Evolutionary conservation across 495 filamentous ascomycete species (phyloP).

Genomic region (Tuber magnatum): DNA sequence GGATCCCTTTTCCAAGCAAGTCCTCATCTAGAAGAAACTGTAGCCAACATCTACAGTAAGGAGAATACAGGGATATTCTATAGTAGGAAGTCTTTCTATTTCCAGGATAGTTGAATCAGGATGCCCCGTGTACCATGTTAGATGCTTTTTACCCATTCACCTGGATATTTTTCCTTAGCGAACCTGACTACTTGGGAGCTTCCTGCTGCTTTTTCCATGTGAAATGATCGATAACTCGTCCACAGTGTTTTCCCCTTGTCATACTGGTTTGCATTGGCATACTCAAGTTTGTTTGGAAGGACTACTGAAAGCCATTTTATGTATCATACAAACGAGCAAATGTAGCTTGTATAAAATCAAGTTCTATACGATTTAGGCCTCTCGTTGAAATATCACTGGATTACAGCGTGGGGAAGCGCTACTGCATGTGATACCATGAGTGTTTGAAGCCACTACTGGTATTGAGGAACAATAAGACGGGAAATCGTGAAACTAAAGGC

Average conservation of each 20-base stretch:
- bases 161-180: not conserved
- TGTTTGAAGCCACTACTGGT: not conserved
- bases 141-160: not conserved
- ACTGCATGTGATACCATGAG: not conserved
- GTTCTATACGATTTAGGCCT: not conserved
- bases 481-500: not conserved
- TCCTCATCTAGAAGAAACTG: not conserved
- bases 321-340: not conserved
- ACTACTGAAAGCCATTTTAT: not conserved
- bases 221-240: not conserved
- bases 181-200: not conserved
- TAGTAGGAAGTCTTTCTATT: not conserved
- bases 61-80: not conserved
- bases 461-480: not conserved
- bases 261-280: not conserved
- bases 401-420: not conserved
- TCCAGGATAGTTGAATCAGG: not conserved
- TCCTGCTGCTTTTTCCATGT: not conserved
- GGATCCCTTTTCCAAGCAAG: not conserved
- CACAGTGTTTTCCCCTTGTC: not conserved
- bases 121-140: not conserved
- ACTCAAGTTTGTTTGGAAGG: not conserved
- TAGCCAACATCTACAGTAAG: not conserved
- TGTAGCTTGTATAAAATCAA: not conserved
- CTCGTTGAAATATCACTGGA: not conserved